A percentile compares a stretch with the other conserved stretches of the same genome.
These are phyloP conservation scores for Halteria grandinella DNA, from an alignment of 73 alveolate species.

Conservation along the genomic window DNA sequence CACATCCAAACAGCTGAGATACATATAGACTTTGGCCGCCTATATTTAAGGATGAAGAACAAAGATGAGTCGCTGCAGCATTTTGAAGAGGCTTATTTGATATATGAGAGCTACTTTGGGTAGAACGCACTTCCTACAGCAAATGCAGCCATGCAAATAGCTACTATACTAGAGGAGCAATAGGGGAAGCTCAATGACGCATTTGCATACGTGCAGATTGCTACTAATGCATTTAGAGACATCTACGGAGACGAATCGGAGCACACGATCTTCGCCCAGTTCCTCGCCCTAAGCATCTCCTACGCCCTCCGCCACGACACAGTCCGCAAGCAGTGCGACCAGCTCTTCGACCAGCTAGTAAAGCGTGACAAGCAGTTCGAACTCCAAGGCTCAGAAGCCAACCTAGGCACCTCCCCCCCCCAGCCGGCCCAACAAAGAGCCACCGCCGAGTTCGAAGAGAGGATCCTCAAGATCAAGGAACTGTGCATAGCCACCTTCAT, in stretches of 20 bases:
- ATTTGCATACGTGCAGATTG: slow-evolving; percentile 42
- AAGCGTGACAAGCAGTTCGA: slow-evolving; percentile 18
- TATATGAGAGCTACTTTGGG: slow-evolving; percentile 69
- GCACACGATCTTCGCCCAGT: slow-evolving; percentile 22
- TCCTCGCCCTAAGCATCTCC: slow-evolving; percentile 32
- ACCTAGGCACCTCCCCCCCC: no score
- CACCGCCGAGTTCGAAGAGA: slow-evolving; percentile 8
- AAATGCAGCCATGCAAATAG: slow-evolving; percentile 63
- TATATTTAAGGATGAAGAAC: slow-evolving; percentile 56
- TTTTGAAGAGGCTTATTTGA: slow-evolving; percentile 66
- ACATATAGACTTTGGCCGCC: slow-evolving; percentile 75
- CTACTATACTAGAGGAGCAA: slow-evolving; percentile 62
- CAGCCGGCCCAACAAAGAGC: not conserved
- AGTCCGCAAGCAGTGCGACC: not conserved
- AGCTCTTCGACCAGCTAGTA: slow-evolving; percentile 9
- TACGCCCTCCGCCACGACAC: slow-evolving; percentile 22
- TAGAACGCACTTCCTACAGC: slow-evolving; percentile 54
- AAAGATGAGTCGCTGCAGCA: slow-evolving; percentile 69
- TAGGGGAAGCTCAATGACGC: slow-evolving; percentile 65
- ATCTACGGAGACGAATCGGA: slow-evolving; percentile 42
- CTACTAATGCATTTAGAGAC: slow-evolving; percentile 30
- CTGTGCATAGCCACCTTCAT: slow-evolving; percentile 34
- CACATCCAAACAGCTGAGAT: slow-evolving; percentile 86
- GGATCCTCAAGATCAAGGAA: slow-evolving; percentile 30
- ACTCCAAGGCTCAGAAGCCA: not conserved